These are phyloP conservation scores for Spiromastix sp. DNA, from an alignment of 2,329 filamentous ascomycete species.

Conservation along the genomic window DNA sequence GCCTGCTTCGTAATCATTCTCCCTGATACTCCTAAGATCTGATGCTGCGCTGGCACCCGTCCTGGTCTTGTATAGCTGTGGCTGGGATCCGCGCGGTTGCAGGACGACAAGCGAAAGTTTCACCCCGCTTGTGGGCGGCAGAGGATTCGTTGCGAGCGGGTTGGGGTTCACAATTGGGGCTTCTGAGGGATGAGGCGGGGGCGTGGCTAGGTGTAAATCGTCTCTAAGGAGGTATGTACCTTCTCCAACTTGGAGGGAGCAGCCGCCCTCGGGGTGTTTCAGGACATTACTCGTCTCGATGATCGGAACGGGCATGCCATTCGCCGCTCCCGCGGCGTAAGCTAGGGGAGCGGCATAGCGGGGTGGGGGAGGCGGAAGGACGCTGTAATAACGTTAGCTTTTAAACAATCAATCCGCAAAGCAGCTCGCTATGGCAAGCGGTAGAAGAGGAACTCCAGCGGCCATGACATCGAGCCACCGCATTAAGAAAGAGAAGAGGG, in stretches of 20 bases:
- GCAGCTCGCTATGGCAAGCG: too few species aligned
- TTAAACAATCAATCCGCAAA: too few species aligned
- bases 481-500: neutral
- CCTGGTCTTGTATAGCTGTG: constrained; percentile 41
- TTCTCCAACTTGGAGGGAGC: constrained; percentile 88
- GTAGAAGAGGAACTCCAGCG: too few species aligned
- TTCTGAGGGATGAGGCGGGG: constrained; percentile 91
- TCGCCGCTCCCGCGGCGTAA: constrained; percentile 61
- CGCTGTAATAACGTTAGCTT: constrained; percentile 40
- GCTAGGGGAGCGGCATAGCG: constrained; percentile 67
- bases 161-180: constrained; percentile 79
- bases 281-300: constrained; percentile 93
- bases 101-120: constrained; percentile 70
- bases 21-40: constrained; percentile 42
- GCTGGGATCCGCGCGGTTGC: constrained; percentile 44
- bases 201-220: constrained; percentile 83
- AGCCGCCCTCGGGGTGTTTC: constrained; percentile 69
- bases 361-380: constrained; percentile 72
- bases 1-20: constrained; percentile 51
- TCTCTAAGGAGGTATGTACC: constrained; percentile 87
- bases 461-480: too few species aligned
- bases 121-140: constrained; percentile 75
- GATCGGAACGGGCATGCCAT: constrained; percentile 59
- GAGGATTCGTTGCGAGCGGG: constrained; percentile 73
- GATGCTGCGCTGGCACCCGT: constrained; percentile 36